Evolutionary conservation across 2,329 filamentous ascomycete genomes (phyloP), one percentile per base, ranked within the genome.

Genomic region (Phaeosphaeriaceae sp.): DNA sequence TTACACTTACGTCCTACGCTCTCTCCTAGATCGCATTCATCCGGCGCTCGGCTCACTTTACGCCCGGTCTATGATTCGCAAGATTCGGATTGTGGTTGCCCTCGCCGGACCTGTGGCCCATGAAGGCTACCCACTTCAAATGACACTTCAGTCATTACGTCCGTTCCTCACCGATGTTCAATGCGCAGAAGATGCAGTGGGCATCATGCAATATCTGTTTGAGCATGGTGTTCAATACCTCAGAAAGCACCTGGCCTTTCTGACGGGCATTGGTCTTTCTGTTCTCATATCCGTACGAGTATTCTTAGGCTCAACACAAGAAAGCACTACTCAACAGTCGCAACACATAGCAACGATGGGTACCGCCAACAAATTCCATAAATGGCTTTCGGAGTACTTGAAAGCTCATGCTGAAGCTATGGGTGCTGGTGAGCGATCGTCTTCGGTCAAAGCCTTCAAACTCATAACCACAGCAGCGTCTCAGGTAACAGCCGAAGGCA

Each of bases 111-210:
- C 83, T 0, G 80, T 86, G 42, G 89, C 89, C n/a, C 79, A 88
- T 18, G 77, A 84, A 33, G 89, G 88, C 0, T 97, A 97, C 66
- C 89, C 91, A 9, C 72, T 97, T 12, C 90, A 99, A 71, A 94
- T 97, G 89, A 80, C 96, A 0, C 79, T 99, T 1, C 89, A 92
- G 63, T 87, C 89, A 1, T 79, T 96, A 16, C 82, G 88, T 8
- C 85, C 86, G 0, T 95, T 92, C 58, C 78, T 97, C 5, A 87
- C 87, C 1, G 88, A 97, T 60, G 82, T 87, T 0, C 88, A 95
- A 66, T 97, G 93, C 71, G 89, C 92, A 8, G 90, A 96, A 66
- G 94, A 99, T 75, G 87, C 90, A 1, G 80, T 97, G 36, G 93
- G 92, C 0, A 83, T 99, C 28, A 86, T 89, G 51, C 88, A 91